A percentile compares a stretch with the other conserved stretches of the same genome.
These are phyloP conservation scores for Anastatica hierochuntica DNA, from an alignment of 345 rosid species.

Conservation along the genomic window DNA sequence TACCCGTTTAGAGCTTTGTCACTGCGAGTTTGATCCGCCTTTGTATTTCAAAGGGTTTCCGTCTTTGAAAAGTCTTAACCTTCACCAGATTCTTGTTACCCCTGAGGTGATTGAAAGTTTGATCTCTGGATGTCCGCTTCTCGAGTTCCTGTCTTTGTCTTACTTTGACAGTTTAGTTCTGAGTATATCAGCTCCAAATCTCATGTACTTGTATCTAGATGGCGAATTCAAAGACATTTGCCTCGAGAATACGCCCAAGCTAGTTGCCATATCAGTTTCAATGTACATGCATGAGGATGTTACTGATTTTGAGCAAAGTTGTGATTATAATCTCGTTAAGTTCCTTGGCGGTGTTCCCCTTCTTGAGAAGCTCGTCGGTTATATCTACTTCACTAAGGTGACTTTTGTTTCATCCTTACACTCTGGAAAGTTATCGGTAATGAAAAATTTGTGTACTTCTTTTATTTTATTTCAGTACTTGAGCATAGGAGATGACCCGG, in stretches of 20 bases:
- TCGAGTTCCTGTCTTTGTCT: slow-evolving; percentile 65
- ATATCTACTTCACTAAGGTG: slow-evolving; percentile 89
- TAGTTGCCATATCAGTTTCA: slow-evolving; percentile 56
- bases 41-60: slow-evolving; percentile 56
- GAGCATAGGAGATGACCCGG: slow-evolving; percentile 74
- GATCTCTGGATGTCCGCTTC: slow-evolving; percentile 68
- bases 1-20: slow-evolving; percentile 57
- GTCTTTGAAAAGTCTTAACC: slow-evolving; percentile 56
- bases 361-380: slow-evolving; percentile 72
- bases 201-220: slow-evolving; percentile 71
- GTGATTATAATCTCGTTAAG: slow-evolving; percentile 61
- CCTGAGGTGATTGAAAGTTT: slow-evolving; percentile 71
- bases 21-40: slow-evolving; percentile 79
- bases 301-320: slow-evolving; percentile 75
- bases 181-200: slow-evolving; percentile 60
- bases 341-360: slow-evolving; percentile 73
- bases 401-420: background rate
- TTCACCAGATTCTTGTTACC: slow-evolving; percentile 62
- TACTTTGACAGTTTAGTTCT: slow-evolving; percentile 73
- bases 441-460: background rate
- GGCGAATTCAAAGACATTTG: slow-evolving; percentile 80
- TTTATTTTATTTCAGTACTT: slow-evolving; percentile 41
- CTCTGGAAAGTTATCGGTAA: background rate
- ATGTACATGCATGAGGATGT: slow-evolving; percentile 91
- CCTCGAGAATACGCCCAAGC: slow-evolving; percentile 64